These are phyloP conservation scores for Trebouxia gelatinosa DNA, from an alignment of 163 green algal genomes.

Conservation along the genomic window DNA sequence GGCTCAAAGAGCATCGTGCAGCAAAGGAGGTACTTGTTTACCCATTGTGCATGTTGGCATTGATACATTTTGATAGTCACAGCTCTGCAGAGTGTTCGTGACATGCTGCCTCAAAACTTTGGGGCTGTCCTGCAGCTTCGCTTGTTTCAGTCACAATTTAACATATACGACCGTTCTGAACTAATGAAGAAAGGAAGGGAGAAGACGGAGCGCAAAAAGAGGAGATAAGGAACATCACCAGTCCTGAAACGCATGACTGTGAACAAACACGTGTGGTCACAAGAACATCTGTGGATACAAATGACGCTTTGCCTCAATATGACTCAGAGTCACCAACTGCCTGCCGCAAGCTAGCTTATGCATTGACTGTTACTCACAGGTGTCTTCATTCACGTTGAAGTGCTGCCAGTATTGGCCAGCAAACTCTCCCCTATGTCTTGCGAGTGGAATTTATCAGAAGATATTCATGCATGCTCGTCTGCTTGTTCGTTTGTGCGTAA, in stretches of 20 bases:
- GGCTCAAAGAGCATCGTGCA: not conserved
- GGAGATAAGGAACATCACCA: not conserved
- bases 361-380: not conserved
- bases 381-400: not conserved
- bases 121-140: constrained; percentile 9
- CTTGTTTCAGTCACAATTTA: constrained; percentile 9
- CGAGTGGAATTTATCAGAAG: no score
- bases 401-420: not conserved
- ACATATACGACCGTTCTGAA: constrained; percentile 9
- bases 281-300: not conserved
- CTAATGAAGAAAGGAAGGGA: not conserved
- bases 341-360: not conserved
- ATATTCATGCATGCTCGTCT: no score
- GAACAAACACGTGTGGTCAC: not conserved
- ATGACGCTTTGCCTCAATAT: no score
- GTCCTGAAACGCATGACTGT: no score
- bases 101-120: no score
- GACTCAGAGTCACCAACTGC: no score
- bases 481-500: no score
- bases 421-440: no score
- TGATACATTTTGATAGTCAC: not conserved
- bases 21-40: not conserved
- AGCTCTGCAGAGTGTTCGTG: no score
- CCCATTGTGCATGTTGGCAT: not conserved
- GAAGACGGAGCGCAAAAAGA: no score